Evolutionary conservation across 306 rosid genomes (phyloP).

Genomic region (Mimosa bimucronata): DNA sequence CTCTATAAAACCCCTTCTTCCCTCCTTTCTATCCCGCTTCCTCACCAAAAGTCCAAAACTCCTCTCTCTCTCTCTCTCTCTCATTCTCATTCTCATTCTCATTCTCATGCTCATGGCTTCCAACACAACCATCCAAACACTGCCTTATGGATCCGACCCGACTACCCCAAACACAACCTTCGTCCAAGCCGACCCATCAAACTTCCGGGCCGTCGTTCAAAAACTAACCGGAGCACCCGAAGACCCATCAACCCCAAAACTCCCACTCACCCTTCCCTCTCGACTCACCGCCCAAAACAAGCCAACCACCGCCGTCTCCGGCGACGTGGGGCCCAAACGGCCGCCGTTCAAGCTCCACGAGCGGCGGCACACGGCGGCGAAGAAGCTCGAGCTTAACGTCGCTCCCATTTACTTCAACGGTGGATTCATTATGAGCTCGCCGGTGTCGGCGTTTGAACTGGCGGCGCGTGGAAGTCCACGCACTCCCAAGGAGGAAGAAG

Average conservation of each 20-base stretch:
- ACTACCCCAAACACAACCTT: conserved; percentile 78
- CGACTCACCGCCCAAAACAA: conserved; percentile 49
- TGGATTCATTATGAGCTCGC: conserved; percentile 56
- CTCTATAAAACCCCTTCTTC: conserved; percentile 42
- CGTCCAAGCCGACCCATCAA: conserved; percentile 87
- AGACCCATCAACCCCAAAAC: conserved; percentile 61
- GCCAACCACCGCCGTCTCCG: conserved; percentile 25
- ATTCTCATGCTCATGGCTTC: conserved; percentile 34
- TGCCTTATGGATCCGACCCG: conserved; percentile 57
- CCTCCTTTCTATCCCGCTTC: conserved; percentile 48
- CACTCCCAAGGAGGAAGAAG: conserved; percentile 63
- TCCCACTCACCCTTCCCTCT: conserved; percentile 64
- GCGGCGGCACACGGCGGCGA: conserved; percentile 61
- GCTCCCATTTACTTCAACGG: conserved; percentile 24
- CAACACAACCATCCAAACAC: conserved; percentile 43
- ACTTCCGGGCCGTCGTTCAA: conserved; percentile 79
- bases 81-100: not conserved
- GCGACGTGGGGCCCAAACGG: conserved; percentile 58
- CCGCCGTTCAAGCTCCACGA: conserved; percentile 82
- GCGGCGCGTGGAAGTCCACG: conserved; percentile 68
- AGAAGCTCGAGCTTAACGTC: conserved; percentile 69
- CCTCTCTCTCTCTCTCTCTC: not conserved
- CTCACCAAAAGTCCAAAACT: not conserved
- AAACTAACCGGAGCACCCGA: conserved; percentile 85
- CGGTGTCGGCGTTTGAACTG: conserved; percentile 80